Conservation (phyloP, 78 protist genomes). For the Parvularia atlantis region DNA sequence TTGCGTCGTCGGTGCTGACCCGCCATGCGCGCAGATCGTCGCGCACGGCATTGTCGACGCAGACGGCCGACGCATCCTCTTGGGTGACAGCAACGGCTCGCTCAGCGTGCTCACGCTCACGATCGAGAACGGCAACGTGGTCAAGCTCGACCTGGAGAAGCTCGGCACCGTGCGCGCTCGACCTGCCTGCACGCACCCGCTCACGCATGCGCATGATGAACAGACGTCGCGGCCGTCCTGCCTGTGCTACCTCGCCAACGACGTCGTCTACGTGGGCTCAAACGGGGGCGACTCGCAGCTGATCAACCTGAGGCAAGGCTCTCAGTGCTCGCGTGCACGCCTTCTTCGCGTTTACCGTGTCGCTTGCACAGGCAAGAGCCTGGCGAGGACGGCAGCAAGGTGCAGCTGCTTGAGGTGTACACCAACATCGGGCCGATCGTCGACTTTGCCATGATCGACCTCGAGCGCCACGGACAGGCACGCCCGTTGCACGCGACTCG, state of each 20-base stretch:
- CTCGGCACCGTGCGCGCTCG: no score
- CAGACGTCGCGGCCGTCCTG: constrained; percentile 24
- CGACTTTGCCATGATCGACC: constrained; percentile 67
- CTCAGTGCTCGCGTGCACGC: constrained; percentile 15
- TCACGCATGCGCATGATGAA: no score
- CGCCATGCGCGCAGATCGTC: no score
- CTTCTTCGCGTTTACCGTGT: not conserved
- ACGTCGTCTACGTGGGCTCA: constrained; percentile 71
- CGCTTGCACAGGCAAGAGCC: not conserved
- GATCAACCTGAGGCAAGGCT: constrained; percentile 32
- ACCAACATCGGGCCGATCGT: constrained; percentile 79
- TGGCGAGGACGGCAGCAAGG: not conserved
- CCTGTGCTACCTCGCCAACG: constrained; percentile 54
- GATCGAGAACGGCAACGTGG: not conserved
- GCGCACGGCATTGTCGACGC: constrained; percentile 34
- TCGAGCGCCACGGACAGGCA: constrained; percentile 70
- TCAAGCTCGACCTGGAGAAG: constrained; percentile 4
- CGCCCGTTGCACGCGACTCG: constrained; percentile 44
- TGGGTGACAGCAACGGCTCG: constrained; percentile 46
- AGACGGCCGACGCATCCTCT: constrained; percentile 29
- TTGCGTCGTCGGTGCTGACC: constrained; percentile 1
- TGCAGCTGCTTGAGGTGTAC: constrained; percentile 31
- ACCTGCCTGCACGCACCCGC: no score
- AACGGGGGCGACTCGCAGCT: constrained; percentile 67
- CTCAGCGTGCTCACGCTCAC: constrained; percentile 18